A percentile compares a stretch with the other conserved stretches of the same genome.
Evolutionary conservation across 768 basidiomycete species (phyloP).

Genomic region (Tricholoma bakamatsutake): DNA sequence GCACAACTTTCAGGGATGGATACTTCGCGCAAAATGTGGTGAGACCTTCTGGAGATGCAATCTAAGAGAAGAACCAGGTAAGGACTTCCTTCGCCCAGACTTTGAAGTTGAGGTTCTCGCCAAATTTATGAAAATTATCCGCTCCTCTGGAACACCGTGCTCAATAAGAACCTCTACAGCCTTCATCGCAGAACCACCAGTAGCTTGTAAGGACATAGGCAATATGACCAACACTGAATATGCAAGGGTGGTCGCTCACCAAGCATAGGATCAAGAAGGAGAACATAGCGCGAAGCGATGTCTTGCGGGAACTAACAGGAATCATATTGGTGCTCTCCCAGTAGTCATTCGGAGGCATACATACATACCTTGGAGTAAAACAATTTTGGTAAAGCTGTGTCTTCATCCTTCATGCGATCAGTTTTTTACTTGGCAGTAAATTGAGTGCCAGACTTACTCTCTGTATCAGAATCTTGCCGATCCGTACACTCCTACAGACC

Average conservation of each 20-base stretch:
- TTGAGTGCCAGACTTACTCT: conserved; percentile 44
- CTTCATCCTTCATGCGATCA: conserved; percentile 67
- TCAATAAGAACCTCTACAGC: conserved; percentile 92
- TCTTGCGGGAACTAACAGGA: conserved; percentile 80
- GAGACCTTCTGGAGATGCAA: conserved; percentile 88
- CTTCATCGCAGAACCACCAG: conserved; percentile 96
- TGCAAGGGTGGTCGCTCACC: conserved; percentile 40
- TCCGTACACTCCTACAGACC: conserved; percentile 89
- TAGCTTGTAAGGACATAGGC: conserved; percentile 42
- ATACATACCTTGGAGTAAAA: conserved; percentile 75
- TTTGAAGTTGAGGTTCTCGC: conserved; percentile 33
- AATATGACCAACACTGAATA: neutral
- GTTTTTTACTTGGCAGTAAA: neutral
- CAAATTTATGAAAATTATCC: conserved; percentile 92
- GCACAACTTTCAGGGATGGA: conserved; percentile 71
- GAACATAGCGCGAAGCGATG: conserved; percentile 84
- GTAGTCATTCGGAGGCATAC: neutral
- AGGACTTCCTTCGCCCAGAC: neutral
- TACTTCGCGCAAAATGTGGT: conserved; percentile 71
- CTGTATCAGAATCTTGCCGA: conserved; percentile 98
- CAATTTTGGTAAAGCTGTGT: conserved; percentile 87
- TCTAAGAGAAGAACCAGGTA: conserved; percentile 34
- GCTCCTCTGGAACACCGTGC: conserved; percentile 88
- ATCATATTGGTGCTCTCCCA: neutral
- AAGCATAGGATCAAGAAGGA: conserved; percentile 96